phyloP scores from a whole-genome alignment of 371 early-diverging fungal species.

The Mucor sp. region DNA sequence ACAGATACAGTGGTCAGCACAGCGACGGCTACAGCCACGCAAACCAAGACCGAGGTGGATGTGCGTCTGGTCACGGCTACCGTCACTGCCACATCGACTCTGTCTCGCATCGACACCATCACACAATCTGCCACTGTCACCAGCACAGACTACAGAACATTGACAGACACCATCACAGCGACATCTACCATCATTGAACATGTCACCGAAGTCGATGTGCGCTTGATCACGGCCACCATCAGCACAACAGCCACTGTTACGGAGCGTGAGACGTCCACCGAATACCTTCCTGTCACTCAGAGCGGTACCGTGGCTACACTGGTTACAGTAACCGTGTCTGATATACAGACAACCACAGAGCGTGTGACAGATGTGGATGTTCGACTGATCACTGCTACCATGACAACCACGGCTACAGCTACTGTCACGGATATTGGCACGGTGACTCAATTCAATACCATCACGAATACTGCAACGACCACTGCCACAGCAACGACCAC shows the following conservation, averaged over 20 bases:
- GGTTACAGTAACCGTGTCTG: neutral
- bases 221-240: neutral
- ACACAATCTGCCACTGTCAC: neutral
- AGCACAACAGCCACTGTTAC: neutral
- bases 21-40: neutral
- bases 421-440: neutral
- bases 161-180: neutral
- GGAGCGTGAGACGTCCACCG: neutral
- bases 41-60: neutral
- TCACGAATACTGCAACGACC: neutral
- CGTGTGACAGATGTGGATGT: conserved; percentile 2
- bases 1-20: neutral
- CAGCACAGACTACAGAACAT: neutral
- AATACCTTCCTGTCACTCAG: neutral
- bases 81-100: neutral
- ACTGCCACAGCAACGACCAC: neutral
- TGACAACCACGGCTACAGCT: neutral
- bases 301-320: neutral
- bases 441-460: neutral
- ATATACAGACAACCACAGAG: neutral
- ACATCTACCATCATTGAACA: neutral
- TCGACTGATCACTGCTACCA: conserved; percentile 1
- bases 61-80: neutral
- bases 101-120: neutral
- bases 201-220: neutral